A percentile compares a stretch with the other conserved stretches of the same genome.
Conservation (phyloP, 2,329 filamentous ascomycete species). For the Scytalidium sp. region DNA sequence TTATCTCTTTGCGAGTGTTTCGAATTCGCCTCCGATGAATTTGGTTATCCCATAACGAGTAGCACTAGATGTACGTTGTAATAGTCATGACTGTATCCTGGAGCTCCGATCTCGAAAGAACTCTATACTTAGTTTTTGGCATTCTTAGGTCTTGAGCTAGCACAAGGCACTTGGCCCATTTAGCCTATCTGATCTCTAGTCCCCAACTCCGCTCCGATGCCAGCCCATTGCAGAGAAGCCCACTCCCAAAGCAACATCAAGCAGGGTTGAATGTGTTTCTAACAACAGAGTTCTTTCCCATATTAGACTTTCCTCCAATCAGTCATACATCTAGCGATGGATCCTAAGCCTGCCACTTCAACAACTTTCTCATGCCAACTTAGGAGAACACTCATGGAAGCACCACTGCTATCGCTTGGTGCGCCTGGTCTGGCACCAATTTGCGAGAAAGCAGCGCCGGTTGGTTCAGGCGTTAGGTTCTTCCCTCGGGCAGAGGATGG, state of each 20-base stretch:
- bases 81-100: too few species aligned
- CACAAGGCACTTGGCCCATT: not conserved
- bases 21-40: not conserved
- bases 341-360: constrained; percentile 86
- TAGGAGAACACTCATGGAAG: constrained; percentile 92
- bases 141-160: not conserved
- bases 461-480: constrained; percentile 67
- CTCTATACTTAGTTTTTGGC: not conserved
- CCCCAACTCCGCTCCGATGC: not conserved
- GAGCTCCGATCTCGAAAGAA: too few species aligned
- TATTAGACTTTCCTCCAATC: constrained; percentile 90
- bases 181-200: not conserved
- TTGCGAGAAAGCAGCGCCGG: constrained; percentile 75
- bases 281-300: not conserved
- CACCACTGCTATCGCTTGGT: constrained; percentile 67
- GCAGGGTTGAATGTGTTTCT: not conserved
- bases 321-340: constrained; percentile 92
- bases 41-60: not conserved
- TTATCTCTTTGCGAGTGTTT: not conserved
- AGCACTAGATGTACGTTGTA: not conserved
- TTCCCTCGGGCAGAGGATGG: constrained; percentile 36
- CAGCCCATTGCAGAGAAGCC: not conserved
- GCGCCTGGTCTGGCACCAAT: constrained; percentile 54
- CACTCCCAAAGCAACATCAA: not conserved
- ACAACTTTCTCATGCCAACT: constrained; percentile 99